Base-by-base conservation (phyloP, 495 filamentous ascomycete genomes). In the Oleoguttula mirabilis region DNA sequence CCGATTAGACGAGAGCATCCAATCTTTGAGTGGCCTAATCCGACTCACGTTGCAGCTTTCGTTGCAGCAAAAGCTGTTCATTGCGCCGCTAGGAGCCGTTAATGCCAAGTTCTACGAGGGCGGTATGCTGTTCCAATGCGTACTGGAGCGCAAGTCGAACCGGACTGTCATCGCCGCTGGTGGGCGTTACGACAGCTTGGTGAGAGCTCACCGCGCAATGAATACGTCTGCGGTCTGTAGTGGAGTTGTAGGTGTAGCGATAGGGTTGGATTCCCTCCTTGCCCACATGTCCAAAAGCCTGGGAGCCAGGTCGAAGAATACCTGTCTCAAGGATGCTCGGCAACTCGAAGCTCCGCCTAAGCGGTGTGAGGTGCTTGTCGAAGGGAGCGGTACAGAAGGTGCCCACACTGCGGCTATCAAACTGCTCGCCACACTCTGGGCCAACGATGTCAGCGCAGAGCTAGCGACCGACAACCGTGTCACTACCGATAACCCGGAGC, bases 21-120 rank as follows among this genome's bases (percentile, higher is more conserved):
- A 20, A 3, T 32, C 30, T 11, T 72, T 70, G 34, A 69, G 71
- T 12, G 77, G 86, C 34, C 66, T 82, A 27, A 79, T 81, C 55
- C 21, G 19, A 1, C 4, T 27, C 21, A 15, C 21, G 12, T 21
- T 32, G 11, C 70, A 73, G 16, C 80, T 93, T 41, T 73, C 75
- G 10, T 70, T 96, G 3, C 68, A 73, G 36, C 74, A 75, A 27
- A 92, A 88, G 54, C 68, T 92, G 19, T 95, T 85, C 54, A 66
- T 98, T 49, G 82, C 73, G 44, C 87, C 88, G 4, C 70, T 98
- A 10, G 82, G 80, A 50, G 92, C 82, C 55, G 71, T 88, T 52
- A 94, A 95, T 57, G 88, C 94, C 53, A 82, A 82, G 34, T 94
- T 96, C 60, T 98, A 90, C 62, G 68, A 73, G 27, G 84, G 84